Base-by-base conservation (phyloP, 2,329 filamentous ascomycete species). In the Colletotrichum sp. region DNA sequence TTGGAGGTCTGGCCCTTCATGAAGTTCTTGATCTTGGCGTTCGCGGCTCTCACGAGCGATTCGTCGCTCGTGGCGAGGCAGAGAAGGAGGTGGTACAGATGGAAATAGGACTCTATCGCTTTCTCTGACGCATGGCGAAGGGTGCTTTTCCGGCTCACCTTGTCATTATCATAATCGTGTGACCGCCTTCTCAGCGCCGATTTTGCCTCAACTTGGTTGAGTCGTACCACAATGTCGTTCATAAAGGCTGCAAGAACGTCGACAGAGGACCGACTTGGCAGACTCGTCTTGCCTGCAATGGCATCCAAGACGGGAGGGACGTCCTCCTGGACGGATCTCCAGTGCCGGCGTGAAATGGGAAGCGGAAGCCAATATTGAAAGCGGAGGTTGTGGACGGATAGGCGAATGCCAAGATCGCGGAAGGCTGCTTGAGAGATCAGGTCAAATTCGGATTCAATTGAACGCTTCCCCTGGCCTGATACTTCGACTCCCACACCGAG, bases 31-130 rank as follows among this genome's bases (percentile, higher is more conserved):
- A 90, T 80, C 14, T 83, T 82, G 1, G 70, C 67, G 79, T 89
- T 88, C n/a, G 87, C 87, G 4, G 80, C 73, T 0, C 73, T 65
- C 16, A 88, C 81, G 30, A 89, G 82, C 5, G 76, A 66, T 0
- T 76, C 71, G 24, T 86, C 69, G 21, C 85, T 83, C 2, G 82
- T 84, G 0, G 87, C 86, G 2, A 89, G 79, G 71, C 88, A 90
- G 13, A 90, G 80, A 0, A 90, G 82, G 0, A 90, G 80, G 78
- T 89, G 89, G 77, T 88, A 89, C 18, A 90, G 84, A 68, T 88
- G 85, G 75, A 89, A 89, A 79, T 90, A 89, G 0, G 87, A 86
- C 76, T 89, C 86, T 5, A 90, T 88, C 6, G 88, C 88, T 80
- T 89, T 89, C 75, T 90, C 88, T 0, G 87, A 89, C 0, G 87